Evolutionary conservation across 2,329 filamentous ascomycete species (phyloP).

Genomic region (Exophiala dermatitidis): DNA sequence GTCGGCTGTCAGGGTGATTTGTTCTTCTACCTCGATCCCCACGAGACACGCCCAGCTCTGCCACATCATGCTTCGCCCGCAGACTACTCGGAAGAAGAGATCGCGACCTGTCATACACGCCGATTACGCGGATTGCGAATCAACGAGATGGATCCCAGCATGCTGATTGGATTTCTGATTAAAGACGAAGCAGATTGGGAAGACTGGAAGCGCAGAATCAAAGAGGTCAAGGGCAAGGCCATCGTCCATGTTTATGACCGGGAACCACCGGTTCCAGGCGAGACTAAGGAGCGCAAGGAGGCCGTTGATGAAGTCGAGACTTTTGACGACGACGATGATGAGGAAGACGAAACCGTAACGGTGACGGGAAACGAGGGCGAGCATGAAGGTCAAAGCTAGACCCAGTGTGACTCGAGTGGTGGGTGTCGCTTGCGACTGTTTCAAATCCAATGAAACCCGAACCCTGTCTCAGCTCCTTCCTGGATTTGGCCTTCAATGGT

Average conservation of each 20-base stretch:
- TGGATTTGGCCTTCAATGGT: no score
- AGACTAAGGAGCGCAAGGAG: constrained; percentile 54
- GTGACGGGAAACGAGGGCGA: constrained; percentile 17
- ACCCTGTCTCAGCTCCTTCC: no score
- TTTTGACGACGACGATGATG: constrained; percentile 61
- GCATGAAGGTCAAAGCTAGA: constrained; percentile 1
- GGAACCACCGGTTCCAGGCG: constrained; percentile 50
- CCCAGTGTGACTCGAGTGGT: background rate
- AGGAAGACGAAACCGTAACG: constrained; percentile 24
- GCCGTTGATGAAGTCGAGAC: constrained; percentile 87
- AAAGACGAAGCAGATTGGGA: constrained; percentile 74
- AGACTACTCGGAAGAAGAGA: constrained; percentile 56
- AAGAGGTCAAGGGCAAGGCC: constrained; percentile 68
- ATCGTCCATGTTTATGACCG: constrained; percentile 77
- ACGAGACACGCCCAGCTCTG: constrained; percentile 71
- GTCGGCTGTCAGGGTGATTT: constrained; percentile 64
- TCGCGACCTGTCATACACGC: constrained; percentile 79
- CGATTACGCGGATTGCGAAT: constrained; percentile 76
- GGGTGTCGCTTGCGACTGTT: no score
- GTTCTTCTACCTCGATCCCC: constrained; percentile 93
- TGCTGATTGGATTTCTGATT: constrained; percentile 92
- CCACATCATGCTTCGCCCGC: constrained; percentile 53
- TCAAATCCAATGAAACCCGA: no score
- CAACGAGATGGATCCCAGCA: constrained; percentile 93
- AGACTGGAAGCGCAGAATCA: constrained; percentile 70